Evolutionary conservation across 306 rosid genomes (phyloP).

Genomic region (Cucurbita pepo): DNA sequence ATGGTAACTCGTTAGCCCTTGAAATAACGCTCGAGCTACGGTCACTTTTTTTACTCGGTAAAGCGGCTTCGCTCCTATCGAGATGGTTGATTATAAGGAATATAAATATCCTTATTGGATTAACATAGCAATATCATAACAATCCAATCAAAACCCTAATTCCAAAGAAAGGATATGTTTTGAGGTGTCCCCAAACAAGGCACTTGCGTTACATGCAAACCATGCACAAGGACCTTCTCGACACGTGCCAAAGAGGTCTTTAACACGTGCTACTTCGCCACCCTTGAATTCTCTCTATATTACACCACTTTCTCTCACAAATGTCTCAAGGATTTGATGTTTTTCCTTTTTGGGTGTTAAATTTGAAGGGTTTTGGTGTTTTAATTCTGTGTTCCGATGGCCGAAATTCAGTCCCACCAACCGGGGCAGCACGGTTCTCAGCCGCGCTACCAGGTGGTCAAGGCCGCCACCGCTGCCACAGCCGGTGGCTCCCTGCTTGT

Average conservation of each 20-base stretch:
- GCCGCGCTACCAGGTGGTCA: conserved; percentile 29
- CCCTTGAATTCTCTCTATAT: not conserved
- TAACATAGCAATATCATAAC: not conserved
- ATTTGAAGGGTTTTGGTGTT: too few relatives aligned
- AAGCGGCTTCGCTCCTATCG: too few relatives aligned
- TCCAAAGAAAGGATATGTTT: not conserved
- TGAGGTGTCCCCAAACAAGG: not conserved
- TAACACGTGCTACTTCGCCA: conserved; percentile 24
- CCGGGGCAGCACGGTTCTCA: not conserved
- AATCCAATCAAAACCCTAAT: not conserved
- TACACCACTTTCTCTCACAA: not conserved
- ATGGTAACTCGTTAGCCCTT: too few relatives aligned
- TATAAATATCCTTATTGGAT: not conserved
- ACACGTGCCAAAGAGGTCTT: conserved; percentile 30
- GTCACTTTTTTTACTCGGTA: too few relatives aligned
- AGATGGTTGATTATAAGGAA: too few relatives aligned
- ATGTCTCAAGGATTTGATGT: too few relatives aligned
- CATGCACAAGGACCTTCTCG: conserved; percentile 35
- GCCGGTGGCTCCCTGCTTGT: conserved; percentile 58
- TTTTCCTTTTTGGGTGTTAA: not conserved
- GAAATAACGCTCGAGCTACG: too few relatives aligned
- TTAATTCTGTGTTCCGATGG: conserved; percentile 16
- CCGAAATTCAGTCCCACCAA: conserved; percentile 18
- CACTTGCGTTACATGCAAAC: conserved; percentile 28
- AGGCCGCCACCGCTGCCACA: conserved; percentile 51